A percentile compares a stretch with the other conserved stretches of the same genome.
Conservation (phyloP, 768 basidiomycete species). For the Holtermanniella nyarrowii region DNA sequence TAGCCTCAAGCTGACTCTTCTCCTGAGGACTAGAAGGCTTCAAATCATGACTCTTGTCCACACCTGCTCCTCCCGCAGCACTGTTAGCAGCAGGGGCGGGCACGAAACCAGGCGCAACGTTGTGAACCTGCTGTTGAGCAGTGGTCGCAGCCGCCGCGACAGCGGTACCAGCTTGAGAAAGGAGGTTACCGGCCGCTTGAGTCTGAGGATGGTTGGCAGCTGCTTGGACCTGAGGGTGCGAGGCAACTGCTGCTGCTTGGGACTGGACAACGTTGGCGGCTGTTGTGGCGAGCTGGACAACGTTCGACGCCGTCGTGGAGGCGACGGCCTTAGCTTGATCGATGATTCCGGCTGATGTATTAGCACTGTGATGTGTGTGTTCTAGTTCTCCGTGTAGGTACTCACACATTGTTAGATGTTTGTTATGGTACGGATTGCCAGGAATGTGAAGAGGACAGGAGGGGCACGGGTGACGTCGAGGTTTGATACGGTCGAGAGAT, state of each 20-base stretch:
- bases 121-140: slow-evolving; percentile 22
- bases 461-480: neutral
- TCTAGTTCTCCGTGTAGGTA: neutral
- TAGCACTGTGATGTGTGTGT: neutral
- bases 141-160: slow-evolving; percentile 16
- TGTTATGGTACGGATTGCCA: neutral
- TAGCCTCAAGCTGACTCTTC: slow-evolving; percentile 48
- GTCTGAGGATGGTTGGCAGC: slow-evolving; percentile 5
- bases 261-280: slow-evolving; percentile 22
- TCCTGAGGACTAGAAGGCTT: slow-evolving; percentile 22
- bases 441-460: neutral
- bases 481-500: neutral
- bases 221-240: neutral
- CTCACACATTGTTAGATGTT: neutral
- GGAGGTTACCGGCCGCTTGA: slow-evolving; percentile 15
- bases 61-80: slow-evolving; percentile 6
- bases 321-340: slow-evolving; percentile 35
- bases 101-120: slow-evolving; percentile 26
- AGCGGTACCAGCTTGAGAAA: slow-evolving; percentile 18
- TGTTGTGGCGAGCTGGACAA: slow-evolving; percentile 23
- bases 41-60: slow-evolving; percentile 30
- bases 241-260: neutral
- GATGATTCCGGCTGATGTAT: slow-evolving; percentile 26
- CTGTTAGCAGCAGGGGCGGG: slow-evolving; percentile 20
- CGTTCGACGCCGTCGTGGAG: slow-evolving; percentile 13